These are phyloP conservation scores for Kickxella alabastrina DNA, from an alignment of 192 early-diverging fungal genomes.

Conservation along the genomic window DNA sequence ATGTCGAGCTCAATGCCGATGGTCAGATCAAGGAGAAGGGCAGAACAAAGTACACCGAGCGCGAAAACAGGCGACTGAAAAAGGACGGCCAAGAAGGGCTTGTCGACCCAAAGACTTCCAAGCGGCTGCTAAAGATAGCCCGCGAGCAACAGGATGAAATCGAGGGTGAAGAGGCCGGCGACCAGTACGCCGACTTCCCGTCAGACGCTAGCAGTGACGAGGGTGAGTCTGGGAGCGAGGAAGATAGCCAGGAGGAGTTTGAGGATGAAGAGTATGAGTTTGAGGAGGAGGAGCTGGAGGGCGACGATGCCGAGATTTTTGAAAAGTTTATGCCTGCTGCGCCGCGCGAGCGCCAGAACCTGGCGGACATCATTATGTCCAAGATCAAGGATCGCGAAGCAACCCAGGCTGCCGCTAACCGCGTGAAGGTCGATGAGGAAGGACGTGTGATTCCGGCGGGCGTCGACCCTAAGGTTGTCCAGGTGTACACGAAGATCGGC, in stretches of 20 bases:
- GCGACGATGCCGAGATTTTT: slow-evolving; percentile 81
- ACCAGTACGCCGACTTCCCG: slow-evolving; percentile 47
- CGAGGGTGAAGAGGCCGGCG: slow-evolving; percentile 60
- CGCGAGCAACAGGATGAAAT: slow-evolving; percentile 90
- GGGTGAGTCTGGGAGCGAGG: slow-evolving; percentile 34
- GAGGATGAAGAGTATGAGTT: slow-evolving; percentile 66
- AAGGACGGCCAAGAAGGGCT: slow-evolving; percentile 47
- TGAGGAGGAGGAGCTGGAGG: slow-evolving; percentile 66
- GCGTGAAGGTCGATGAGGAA: slow-evolving; percentile 2
- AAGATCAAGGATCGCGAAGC: slow-evolving; percentile 82
- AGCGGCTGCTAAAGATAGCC: slow-evolving; percentile 83
- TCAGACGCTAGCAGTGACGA: slow-evolving; percentile 8
- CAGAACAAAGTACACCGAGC: slow-evolving; percentile 57
- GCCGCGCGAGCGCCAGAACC: slow-evolving; percentile 77
- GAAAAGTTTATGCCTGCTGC: slow-evolving; percentile 88
- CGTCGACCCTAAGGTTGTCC: slow-evolving; percentile 84
- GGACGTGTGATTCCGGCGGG: slow-evolving; percentile 38
- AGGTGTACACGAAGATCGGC: slow-evolving; percentile 88
- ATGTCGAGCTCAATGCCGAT: slow-evolving; percentile 69
- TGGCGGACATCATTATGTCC: slow-evolving; percentile 95
- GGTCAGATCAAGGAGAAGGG: slow-evolving; percentile 52
- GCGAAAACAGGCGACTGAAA: slow-evolving; percentile 54
- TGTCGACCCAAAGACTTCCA: slow-evolving; percentile 87
- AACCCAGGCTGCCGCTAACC: slow-evolving; percentile 3
- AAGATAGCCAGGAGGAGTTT: slow-evolving; percentile 63